phyloP scores from a whole-genome alignment of 306 rosid species.

The Casuarina glauca region DNA sequence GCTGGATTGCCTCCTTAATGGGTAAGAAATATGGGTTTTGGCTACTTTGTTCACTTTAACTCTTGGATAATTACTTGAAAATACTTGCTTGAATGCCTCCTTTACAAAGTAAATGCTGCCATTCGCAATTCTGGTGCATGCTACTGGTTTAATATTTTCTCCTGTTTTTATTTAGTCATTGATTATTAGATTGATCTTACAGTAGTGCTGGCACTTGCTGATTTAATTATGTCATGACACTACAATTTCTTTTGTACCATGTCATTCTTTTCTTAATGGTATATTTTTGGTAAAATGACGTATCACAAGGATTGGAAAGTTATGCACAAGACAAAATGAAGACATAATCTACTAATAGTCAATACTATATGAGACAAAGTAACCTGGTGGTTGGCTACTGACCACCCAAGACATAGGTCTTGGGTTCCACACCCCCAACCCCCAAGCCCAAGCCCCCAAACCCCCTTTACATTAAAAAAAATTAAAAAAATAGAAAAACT shows the following conservation, averaged over 20 bases:
- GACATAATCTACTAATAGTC: background rate
- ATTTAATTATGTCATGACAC: background rate
- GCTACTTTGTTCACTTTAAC: background rate
- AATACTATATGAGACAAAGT: background rate
- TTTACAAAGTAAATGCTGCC: background rate
- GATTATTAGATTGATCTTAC: background rate
- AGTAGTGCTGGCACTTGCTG: background rate
- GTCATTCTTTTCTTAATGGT: background rate
- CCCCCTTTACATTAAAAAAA: no score
- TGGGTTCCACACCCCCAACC: no score
- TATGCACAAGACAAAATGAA: background rate
- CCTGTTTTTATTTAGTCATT: background rate
- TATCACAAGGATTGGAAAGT: background rate
- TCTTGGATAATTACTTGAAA: background rate
- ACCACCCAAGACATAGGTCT: no score
- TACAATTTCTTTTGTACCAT: background rate
- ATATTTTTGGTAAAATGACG: background rate
- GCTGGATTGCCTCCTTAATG: constrained; percentile 78
- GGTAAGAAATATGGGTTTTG: constrained; percentile 49
- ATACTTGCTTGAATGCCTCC: background rate
- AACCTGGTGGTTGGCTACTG: background rate
- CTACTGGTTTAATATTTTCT: background rate
- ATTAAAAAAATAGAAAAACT: background rate
- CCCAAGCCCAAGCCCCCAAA: no score
- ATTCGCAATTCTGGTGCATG: background rate